Evolutionary conservation across 441 rosid species (phyloP).

Genomic region (Codiaeum variegatum): DNA sequence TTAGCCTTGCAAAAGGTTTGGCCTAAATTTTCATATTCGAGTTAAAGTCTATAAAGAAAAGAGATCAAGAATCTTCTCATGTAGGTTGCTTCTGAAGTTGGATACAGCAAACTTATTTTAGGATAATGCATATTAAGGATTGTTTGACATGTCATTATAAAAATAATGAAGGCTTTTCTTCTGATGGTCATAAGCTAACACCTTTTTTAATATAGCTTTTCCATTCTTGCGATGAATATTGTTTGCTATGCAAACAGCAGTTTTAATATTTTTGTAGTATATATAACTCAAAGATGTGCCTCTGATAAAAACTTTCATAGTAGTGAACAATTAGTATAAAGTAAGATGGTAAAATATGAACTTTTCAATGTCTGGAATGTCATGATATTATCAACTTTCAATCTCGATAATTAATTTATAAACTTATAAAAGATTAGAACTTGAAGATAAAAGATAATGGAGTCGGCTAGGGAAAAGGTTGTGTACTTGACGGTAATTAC

Average conservation of each 20-base stretch:
- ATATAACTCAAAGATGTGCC: not conserved
- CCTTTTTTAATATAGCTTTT: not conserved
- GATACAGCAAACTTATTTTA: constrained; percentile 64
- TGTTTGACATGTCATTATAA: constrained; percentile 82
- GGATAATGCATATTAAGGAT: constrained; percentile 82
- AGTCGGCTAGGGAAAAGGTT: not conserved
- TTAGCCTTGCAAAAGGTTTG: constrained; percentile 74
- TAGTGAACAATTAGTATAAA: not conserved
- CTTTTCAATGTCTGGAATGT: not conserved
- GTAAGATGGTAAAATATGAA: not conserved
- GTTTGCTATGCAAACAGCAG: not conserved
- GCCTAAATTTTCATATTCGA: not conserved
- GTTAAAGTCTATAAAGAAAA: not conserved
- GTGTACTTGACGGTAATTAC: not conserved
- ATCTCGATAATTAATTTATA: not conserved
- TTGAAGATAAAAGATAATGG: not conserved
- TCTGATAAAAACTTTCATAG: not conserved
- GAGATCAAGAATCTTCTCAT: not conserved
- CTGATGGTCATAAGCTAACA: constrained; percentile 2
- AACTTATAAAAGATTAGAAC: not conserved
- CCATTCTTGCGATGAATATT: not conserved
- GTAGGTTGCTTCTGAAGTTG: constrained; percentile 73
- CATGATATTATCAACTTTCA: not conserved
- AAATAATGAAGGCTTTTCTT: constrained; percentile 74
- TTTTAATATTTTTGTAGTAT: not conserved